Evolutionary conservation across 1,139 yeast species (phyloP).

Genomic region (Sugiyamaella xylanicola): DNA sequence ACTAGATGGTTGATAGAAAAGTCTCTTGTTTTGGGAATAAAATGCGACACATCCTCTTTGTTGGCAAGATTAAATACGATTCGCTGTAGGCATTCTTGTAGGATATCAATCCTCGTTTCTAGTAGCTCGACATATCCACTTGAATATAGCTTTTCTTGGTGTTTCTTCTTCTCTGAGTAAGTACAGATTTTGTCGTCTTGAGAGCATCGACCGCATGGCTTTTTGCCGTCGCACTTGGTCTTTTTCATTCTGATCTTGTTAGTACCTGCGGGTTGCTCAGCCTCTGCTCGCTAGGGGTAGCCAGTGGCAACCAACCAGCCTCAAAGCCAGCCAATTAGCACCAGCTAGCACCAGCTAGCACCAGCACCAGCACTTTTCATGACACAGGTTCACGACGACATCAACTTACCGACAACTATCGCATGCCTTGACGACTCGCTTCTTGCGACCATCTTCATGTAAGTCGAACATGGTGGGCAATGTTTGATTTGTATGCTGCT

Average conservation of each 20-base stretch:
- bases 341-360: no score
- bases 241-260: conserved; percentile 49
- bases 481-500: background rate
- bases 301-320: no score
- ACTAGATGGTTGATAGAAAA: conserved; percentile 33
- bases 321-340: no score
- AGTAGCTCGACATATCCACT: conserved; percentile 69
- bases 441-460: conserved; percentile 44
- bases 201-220: conserved; percentile 71
- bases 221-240: conserved; percentile 65
- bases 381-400: background rate
- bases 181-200: conserved; percentile 75
- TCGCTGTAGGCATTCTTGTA: conserved; percentile 56
- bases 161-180: conserved; percentile 66
- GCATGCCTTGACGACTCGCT: conserved; percentile 79
- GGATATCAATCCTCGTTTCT: conserved; percentile 65
- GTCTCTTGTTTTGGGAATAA: conserved; percentile 30
- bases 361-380: no score
- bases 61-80: conserved; percentile 45
- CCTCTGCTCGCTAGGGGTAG: no score
- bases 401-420: conserved; percentile 61
- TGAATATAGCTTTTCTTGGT: conserved; percentile 63
- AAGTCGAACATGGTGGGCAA: conserved; percentile 11
- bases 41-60: conserved; percentile 35
- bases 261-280: no score